These are phyloP conservation scores for Rhynchospora pubera DNA, from an alignment of 176 grass and related monocot genomes.

Conservation along the genomic window DNA sequence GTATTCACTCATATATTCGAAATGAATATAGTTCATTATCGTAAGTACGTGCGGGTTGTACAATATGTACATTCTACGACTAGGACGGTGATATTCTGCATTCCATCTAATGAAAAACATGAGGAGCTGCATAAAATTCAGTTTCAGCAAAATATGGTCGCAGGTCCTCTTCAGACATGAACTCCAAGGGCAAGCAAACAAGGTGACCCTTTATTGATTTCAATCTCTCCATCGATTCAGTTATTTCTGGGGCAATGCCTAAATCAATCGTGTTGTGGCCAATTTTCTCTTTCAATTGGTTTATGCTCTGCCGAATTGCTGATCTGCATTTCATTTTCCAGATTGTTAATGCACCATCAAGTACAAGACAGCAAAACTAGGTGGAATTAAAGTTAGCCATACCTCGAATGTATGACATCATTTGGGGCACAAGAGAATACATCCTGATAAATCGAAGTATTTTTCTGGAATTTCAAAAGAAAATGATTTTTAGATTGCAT, in stretches of 20 bases:
- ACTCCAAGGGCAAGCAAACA: constrained; percentile 64
- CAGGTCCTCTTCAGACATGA: constrained; percentile 78
- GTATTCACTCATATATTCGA: constrained; percentile 11
- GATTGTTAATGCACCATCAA: neutral
- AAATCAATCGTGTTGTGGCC: constrained; percentile 62
- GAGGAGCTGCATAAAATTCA: constrained; percentile 57
- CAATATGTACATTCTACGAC: constrained; percentile 33
- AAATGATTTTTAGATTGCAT: neutral
- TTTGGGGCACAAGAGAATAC: constrained; percentile 70
- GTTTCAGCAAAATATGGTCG: constrained; percentile 54
- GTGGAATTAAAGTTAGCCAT: neutral
- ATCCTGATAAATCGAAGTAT: constrained; percentile 58
- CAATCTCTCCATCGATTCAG: constrained; percentile 37
- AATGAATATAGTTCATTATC: constrained; percentile 21
- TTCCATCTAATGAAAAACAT: constrained; percentile 60
- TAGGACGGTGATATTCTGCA: constrained; percentile 5
- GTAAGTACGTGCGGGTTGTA: constrained; percentile 19
- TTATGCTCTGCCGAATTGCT: constrained; percentile 46
- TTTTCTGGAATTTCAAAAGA: constrained; percentile 38
- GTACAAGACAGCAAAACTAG: neutral
- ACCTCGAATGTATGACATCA: constrained; percentile 60
- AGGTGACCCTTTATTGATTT: constrained; percentile 46
- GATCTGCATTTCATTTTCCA: constrained; percentile 26
- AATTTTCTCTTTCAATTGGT: constrained; percentile 56
- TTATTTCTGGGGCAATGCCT: constrained; percentile 37